Evolutionary conservation across 75 land plant species (phyloP).

Genomic region (Ceratopteris richardii): DNA sequence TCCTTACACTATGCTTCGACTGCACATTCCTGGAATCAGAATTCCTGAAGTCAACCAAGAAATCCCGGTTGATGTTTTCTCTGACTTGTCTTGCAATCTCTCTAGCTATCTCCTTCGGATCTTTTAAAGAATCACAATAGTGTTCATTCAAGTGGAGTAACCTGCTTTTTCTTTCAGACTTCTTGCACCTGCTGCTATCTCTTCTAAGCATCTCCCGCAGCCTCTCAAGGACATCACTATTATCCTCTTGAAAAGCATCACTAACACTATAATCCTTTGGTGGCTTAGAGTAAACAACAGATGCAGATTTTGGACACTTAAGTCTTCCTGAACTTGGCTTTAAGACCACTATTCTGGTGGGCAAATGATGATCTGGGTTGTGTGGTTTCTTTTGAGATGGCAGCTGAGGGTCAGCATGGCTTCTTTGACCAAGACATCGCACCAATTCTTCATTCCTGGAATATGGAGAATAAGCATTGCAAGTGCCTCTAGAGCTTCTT

Average conservation of each 20-base stretch:
- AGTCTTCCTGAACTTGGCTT: constrained; percentile 49
- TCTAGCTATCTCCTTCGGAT: constrained; percentile 62
- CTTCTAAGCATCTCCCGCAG: constrained; percentile 47
- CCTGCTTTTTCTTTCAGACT: constrained; percentile 20
- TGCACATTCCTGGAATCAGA: no score
- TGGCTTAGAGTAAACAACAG: constrained; percentile 2
- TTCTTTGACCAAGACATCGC: not conserved
- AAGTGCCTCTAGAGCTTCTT: no score
- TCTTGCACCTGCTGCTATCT: no score
- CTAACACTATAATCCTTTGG: not conserved
- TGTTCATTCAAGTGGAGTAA: constrained; percentile 1
- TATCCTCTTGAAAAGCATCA: no score
- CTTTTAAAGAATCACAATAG: constrained; percentile 15
- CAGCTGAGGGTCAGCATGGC: not conserved
- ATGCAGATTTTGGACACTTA: constrained; percentile 14
- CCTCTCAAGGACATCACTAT: constrained; percentile 54
- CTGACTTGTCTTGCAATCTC: constrained; percentile 49
- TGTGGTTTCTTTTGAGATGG: not conserved
- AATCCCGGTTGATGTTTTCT: no score
- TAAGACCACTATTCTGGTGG: constrained; percentile 66
- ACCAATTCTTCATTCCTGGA: not conserved
- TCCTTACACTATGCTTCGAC: not conserved
- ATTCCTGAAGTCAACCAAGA: no score
- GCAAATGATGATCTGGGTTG: constrained; percentile 7
- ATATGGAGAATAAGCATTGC: not conserved